These are phyloP conservation scores for Ophiocordyceps camponoti-rufipedis DNA, from an alignment of 2,329 filamentous ascomycete species.

Conservation along the genomic window DNA sequence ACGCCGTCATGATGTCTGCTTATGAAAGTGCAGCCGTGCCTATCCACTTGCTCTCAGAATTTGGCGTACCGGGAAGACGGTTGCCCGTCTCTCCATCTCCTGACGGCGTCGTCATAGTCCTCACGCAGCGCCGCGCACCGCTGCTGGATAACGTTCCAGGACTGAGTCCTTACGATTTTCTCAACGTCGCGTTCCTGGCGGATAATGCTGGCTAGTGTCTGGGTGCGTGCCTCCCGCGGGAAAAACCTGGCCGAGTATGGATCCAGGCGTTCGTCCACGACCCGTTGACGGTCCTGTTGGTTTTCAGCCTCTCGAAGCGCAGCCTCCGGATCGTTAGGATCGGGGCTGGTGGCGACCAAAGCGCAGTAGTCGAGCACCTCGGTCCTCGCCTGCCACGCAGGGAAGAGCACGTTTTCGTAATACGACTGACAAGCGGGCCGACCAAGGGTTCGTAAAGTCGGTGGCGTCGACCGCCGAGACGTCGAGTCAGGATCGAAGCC, in stretches of 20 bases:
- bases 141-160: constrained; percentile 62
- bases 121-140: constrained; percentile 45
- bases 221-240: constrained; percentile 59
- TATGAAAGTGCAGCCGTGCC: too few relatives aligned
- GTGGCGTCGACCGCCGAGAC: constrained; percentile 35
- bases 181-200: constrained; percentile 63
- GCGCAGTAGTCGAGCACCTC: constrained; percentile 83
- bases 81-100: constrained; percentile 35
- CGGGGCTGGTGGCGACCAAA: constrained; percentile 68
- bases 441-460: constrained; percentile 36
- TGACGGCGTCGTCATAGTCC: constrained; percentile 47
- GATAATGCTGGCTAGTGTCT: constrained; percentile 55
- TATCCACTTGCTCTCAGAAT: too few relatives aligned
- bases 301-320: constrained; percentile 52
- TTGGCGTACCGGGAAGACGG: not conserved
- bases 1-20: too few relatives aligned
- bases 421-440: constrained; percentile 49
- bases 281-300: constrained; percentile 47
- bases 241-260: constrained; percentile 81
- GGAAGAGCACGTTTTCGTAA: constrained; percentile 63
- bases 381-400: constrained; percentile 68
- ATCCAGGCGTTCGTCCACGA: constrained; percentile 78
- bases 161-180: constrained; percentile 60
- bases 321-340: constrained; percentile 70
- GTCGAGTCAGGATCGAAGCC: constrained; percentile 73